Evolutionary conservation across 768 basidiomycete species (phyloP).

Genomic region (Amanita thiersii): DNA sequence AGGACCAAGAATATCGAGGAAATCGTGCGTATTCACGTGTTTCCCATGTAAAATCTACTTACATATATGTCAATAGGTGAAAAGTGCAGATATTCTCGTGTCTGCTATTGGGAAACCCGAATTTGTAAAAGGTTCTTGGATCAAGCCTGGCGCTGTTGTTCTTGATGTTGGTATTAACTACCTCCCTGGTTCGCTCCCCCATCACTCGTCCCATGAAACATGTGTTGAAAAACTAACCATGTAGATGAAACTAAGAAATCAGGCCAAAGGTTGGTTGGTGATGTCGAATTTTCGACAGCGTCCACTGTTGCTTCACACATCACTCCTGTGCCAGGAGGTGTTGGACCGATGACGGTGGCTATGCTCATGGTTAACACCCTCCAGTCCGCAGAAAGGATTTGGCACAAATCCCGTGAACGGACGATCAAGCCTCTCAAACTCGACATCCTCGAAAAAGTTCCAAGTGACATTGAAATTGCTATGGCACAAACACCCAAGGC

Average conservation of each 20-base stretch:
- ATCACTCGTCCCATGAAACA: background rate
- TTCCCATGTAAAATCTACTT: background rate
- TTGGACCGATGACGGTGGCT: constrained; percentile 99
- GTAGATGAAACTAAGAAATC: constrained; percentile 87
- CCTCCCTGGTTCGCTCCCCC: constrained; percentile 87
- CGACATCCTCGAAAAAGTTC: constrained; percentile 77
- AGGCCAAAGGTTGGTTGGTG: constrained; percentile 92
- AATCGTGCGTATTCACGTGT: constrained; percentile 60
- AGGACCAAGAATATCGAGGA: constrained; percentile 73
- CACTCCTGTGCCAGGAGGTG: constrained; percentile 97
- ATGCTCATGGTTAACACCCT: constrained; percentile 95
- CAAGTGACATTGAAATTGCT: constrained; percentile 94
- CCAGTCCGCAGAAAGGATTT: constrained; percentile 73
- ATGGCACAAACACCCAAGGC: constrained; percentile 92
- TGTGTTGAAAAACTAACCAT: too few species aligned
- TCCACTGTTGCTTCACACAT: constrained; percentile 75
- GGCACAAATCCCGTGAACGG: constrained; percentile 56
- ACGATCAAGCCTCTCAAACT: constrained; percentile 76
- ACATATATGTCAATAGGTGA: constrained; percentile 41
- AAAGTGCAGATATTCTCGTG: constrained; percentile 86
- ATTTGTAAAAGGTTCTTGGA: constrained; percentile 87
- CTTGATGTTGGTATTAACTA: constrained; percentile 99
- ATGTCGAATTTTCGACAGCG: constrained; percentile 85
- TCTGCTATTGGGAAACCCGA: constrained; percentile 93
- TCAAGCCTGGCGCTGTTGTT: constrained; percentile 91